phyloP scores from a whole-genome alignment of 2,329 filamentous ascomycete species.

The Harringtonia aguacate region DNA sequence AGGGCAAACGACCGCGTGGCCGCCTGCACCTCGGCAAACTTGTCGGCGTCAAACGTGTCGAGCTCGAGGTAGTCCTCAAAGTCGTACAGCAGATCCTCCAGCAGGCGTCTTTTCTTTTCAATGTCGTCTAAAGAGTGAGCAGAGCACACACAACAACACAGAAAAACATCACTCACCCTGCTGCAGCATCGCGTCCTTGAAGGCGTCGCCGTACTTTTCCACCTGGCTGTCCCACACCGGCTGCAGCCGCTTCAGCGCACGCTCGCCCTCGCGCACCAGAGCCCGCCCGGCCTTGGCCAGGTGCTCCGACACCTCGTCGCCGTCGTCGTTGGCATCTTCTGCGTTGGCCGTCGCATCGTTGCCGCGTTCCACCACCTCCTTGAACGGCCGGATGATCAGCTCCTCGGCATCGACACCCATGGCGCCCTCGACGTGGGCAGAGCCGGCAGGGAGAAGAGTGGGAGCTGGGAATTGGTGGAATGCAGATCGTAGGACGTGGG shows the following conservation, averaged over 20 bases:
- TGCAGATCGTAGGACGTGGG: too few species aligned
- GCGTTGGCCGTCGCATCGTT: slow-evolving; percentile 23
- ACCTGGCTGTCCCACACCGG: slow-evolving; percentile 26
- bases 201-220: slow-evolving; percentile 24
- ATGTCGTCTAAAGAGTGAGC: slow-evolving; percentile 16
- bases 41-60: slow-evolving; percentile 24
- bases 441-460: too few species aligned
- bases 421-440: too few species aligned
- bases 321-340: slow-evolving; percentile 14
- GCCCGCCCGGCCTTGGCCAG: slow-evolving; percentile 22
- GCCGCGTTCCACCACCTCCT: slow-evolving; percentile 27
- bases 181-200: slow-evolving; percentile 23
- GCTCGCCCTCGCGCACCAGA: slow-evolving; percentile 20
- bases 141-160: background rate
- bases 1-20: slow-evolving; percentile 29
- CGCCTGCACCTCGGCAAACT: slow-evolving; percentile 25
- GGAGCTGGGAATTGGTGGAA: too few species aligned
- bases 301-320: slow-evolving; percentile 13
- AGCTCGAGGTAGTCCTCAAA: slow-evolving; percentile 30
- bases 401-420: slow-evolving; percentile 19
- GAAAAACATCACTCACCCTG: slow-evolving; percentile 16
- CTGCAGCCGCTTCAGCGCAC: slow-evolving; percentile 25
- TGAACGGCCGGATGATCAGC: slow-evolving; percentile 25
- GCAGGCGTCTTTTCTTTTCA: slow-evolving; percentile 17
- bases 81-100: slow-evolving; percentile 31